These are phyloP conservation scores for Chaetomium strumarium DNA, from an alignment of 2,329 filamentous ascomycete genomes.

Conservation along the genomic window DNA sequence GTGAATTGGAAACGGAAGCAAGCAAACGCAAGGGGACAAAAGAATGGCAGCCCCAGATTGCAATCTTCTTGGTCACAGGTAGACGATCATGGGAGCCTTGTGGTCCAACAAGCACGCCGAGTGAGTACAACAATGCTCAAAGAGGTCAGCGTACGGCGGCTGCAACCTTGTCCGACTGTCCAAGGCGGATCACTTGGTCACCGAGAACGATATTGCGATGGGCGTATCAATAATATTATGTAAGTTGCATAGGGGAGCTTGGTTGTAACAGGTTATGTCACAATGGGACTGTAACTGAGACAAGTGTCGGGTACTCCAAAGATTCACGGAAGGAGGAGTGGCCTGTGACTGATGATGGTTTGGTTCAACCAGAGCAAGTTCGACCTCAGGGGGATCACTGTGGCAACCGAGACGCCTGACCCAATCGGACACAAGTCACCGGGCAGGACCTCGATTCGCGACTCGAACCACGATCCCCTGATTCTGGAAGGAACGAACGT, in stretches of 20 bases:
- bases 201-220: not conserved
- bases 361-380: too few relatives aligned
- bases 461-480: too few relatives aligned
- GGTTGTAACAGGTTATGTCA: not conserved
- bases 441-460: too few relatives aligned
- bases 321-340: too few relatives aligned
- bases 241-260: not conserved
- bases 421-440: too few relatives aligned
- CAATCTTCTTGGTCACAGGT: not conserved
- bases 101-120: not conserved
- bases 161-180: not conserved
- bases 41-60: not conserved
- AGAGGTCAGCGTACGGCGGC: not conserved
- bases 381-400: too few relatives aligned
- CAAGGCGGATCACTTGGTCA: not conserved
- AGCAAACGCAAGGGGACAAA: not conserved
- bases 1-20: not conserved
- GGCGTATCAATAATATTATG: conserved; percentile 1
- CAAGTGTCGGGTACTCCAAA: too few relatives aligned
- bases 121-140: not conserved
- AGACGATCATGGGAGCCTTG: conserved; percentile 5
- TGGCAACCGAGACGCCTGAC: too few relatives aligned
- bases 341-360: too few relatives aligned
- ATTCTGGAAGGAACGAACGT: too few relatives aligned
- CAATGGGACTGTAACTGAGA: too few relatives aligned